Percentiles rank a stretch among this genome's conserved stretches.
Evolutionary conservation across 805 yeast genomes (phyloP).

Genomic region (Ogataea minuta): DNA sequence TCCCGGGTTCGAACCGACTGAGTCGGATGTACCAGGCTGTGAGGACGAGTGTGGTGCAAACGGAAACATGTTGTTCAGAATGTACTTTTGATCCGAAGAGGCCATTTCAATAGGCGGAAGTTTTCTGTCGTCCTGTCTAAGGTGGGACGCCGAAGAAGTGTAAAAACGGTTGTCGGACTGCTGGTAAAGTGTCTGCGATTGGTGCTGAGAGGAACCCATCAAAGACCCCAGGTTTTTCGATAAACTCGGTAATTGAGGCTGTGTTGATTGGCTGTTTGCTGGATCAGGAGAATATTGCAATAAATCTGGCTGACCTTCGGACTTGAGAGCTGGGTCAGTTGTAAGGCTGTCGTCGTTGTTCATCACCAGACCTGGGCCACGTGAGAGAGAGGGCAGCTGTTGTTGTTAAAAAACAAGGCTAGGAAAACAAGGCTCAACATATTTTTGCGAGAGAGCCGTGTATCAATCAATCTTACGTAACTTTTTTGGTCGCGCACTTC

Average conservation of each 20-base stretch:
- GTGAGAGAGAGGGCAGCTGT: slow-evolving; percentile 2
- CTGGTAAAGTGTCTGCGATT: slow-evolving; percentile 6
- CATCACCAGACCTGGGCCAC: slow-evolving; percentile 7
- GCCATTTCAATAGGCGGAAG: slow-evolving; percentile 12
- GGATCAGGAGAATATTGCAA: slow-evolving; percentile 9
- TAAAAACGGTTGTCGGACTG: slow-evolving; percentile 8
- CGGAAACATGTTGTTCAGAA: slow-evolving; percentile 15
- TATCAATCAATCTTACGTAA: too few relatives aligned
- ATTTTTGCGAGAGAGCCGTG: slow-evolving; percentile 6
- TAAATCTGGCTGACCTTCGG: slow-evolving; percentile 17
- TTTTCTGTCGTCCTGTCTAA: slow-evolving; percentile 20
- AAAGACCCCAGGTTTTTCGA: slow-evolving; percentile 17
- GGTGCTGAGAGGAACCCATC: slow-evolving; percentile 5
- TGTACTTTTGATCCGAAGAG: slow-evolving; percentile 12
- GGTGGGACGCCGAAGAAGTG: slow-evolving; percentile 21
- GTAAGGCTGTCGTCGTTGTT: slow-evolving; percentile 19
- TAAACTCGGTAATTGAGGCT: slow-evolving; percentile 23
- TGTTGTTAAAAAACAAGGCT: slow-evolving; percentile 10
- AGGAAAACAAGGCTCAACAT: slow-evolving; percentile 13
- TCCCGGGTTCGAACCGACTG: slow-evolving; percentile 2
- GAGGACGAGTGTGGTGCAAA: slow-evolving; percentile 17
- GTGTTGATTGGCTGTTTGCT: slow-evolving; percentile 17
- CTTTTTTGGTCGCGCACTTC: not conserved
- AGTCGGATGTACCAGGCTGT: slow-evolving; percentile 3
- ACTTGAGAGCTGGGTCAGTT: slow-evolving; percentile 17